Base-by-base conservation (phyloP, 306 rosid genomes). In the Clitoria ternatea region DNA sequence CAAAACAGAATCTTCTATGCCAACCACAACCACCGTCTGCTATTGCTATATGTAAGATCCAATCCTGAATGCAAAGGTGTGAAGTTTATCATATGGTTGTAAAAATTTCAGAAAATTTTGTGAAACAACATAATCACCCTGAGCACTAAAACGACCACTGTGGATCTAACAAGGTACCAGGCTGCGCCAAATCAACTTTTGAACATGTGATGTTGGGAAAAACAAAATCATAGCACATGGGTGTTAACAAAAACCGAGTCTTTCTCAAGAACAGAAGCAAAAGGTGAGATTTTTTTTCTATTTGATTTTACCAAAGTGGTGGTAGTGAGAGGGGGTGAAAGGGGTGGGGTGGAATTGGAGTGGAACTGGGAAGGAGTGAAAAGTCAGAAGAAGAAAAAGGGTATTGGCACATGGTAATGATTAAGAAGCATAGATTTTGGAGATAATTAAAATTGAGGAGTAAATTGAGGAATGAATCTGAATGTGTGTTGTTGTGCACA, bases 101-200 rank as follows among this genome's bases (percentile, higher is more conserved):
- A 36, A 32, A 18, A 61, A 47, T 0, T 73, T 42, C 69, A 61
- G 42, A 35, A 43, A 43, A 26, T 11, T 7, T 74, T 44, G 62
- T 50, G 62, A 37, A 33, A 66, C 35, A 3, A 59, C 20, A 9
- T 18, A 52, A 76, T 39, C 64, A 71, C 36, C 61, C 37, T 4
- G 17, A 23, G 12, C 50, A 66, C 12, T 48, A 70, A 52, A 29
- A 37, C 61, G 22, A 37, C 66, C 57, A 10, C 13, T 18, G 35
- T 49, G 74, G 83, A 86, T 81, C 88, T 81, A 75, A 53, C 26
- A 42, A 49, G 40, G 75, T 8, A 63, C 13, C 36, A 55, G 57
- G 30, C 32, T 6, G 54, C 33, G 55, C 75, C 44, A 13, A 74
- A 61, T 62, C 84, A 56, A 35, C 43, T 13, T 42, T 26, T 24